These are phyloP conservation scores for Nicotiana noctiflora DNA, from an alignment of 257 asterid genomes.

Conservation along the genomic window DNA sequence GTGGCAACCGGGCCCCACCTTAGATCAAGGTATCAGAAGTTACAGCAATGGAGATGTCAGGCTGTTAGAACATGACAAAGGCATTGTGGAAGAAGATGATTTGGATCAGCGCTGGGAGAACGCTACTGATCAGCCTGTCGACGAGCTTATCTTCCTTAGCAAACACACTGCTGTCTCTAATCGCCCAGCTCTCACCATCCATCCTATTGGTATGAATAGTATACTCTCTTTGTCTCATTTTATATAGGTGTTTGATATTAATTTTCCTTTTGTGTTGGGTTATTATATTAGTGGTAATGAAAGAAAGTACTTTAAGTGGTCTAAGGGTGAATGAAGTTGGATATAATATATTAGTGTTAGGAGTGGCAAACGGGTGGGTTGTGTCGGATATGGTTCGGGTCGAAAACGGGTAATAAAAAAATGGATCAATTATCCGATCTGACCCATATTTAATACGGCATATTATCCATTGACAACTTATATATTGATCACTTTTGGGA, in stretches of 20 bases:
- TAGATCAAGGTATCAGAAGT: slow-evolving; percentile 51
- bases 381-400: no score
- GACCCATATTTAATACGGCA: no score
- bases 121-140: slow-evolving; percentile 60
- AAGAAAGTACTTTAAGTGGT: not conserved
- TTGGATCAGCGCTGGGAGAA: slow-evolving; percentile 79
- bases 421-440: no score
- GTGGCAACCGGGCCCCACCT: slow-evolving; percentile 56
- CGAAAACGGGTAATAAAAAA: no score
- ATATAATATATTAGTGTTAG: no score
- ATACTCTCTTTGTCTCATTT: not conserved
- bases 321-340: no score
- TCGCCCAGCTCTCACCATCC: slow-evolving; percentile 83
- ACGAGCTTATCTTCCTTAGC: slow-evolving; percentile 71
- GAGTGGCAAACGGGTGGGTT: no score
- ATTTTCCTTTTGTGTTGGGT: not conserved
- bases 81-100: slow-evolving; percentile 64
- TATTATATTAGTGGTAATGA: not conserved
- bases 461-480: no score
- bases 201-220: slow-evolving; percentile 55
- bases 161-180: slow-evolving; percentile 72
- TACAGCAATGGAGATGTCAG: slow-evolving; percentile 56
- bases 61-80: slow-evolving; percentile 59
- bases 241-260: not conserved
- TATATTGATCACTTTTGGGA: no score